Conservation (phyloP, 83 land plant genomes). For the Larix sibirica region DNA sequence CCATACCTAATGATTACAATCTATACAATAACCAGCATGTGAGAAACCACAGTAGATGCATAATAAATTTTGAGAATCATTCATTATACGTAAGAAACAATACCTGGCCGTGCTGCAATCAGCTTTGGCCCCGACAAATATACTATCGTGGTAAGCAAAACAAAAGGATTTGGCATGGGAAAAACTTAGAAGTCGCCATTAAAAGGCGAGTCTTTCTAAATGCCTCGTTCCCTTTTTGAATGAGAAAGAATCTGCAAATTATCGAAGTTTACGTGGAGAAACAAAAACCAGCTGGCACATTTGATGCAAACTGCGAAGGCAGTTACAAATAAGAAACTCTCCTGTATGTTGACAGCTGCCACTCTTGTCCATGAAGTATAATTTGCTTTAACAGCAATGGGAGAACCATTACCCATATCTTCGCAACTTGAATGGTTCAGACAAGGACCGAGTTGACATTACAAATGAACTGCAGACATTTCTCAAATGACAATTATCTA, state of each 20-base stretch:
- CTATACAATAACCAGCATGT: no score
- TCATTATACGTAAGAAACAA: background rate
- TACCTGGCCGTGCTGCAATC: background rate
- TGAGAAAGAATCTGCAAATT: background rate
- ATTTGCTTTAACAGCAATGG: background rate
- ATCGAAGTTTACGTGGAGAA: background rate
- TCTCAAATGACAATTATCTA: background rate
- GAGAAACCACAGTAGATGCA: background rate
- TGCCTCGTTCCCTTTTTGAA: no score
- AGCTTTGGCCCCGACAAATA: background rate
- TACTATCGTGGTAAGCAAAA: background rate
- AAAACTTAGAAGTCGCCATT: background rate
- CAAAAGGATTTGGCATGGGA: background rate
- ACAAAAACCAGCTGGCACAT: background rate
- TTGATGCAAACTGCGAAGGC: background rate
- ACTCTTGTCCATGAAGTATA: background rate
- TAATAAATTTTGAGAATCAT: background rate
- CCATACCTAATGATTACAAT: no score
- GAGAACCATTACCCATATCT: background rate
- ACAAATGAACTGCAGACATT: background rate
- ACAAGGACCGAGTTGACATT: background rate
- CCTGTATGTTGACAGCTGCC: background rate
- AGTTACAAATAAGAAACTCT: conserved; percentile 1
- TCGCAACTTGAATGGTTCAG: background rate
- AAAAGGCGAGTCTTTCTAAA: no score